Percentiles rank a stretch among this genome's conserved stretches.
These are phyloP conservation scores for Boletellus sp. DNA, from an alignment of 768 basidiomycete genomes.

Conservation along the genomic window DNA sequence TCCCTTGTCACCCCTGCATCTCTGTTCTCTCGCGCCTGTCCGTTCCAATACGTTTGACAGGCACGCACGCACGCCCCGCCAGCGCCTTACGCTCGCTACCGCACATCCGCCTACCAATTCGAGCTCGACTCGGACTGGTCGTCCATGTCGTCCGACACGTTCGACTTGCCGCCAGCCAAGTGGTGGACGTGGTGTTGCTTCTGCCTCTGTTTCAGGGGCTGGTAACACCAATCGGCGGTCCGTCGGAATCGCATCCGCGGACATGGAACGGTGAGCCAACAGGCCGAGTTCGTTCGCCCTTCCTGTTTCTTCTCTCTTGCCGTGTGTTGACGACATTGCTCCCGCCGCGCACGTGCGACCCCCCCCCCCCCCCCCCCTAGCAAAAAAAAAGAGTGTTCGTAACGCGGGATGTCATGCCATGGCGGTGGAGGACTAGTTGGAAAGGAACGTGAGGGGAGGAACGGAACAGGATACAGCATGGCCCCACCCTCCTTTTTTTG, in stretches of 20 bases:
- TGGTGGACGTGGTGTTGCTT: slow-evolving; percentile 20
- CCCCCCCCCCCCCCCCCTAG: no score
- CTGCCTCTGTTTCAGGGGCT: slow-evolving; percentile 23
- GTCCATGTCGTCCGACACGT: slow-evolving; percentile 23
- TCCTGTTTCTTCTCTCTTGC: not conserved
- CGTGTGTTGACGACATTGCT: not conserved
- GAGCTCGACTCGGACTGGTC: slow-evolving; percentile 24
- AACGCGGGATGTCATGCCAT: not conserved
- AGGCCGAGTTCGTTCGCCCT: no score
- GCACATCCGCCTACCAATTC: slow-evolving; percentile 16
- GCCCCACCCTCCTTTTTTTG: no score
- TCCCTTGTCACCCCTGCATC: not conserved
- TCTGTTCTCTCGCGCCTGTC: not conserved
- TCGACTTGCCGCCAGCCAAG: slow-evolving; percentile 17
- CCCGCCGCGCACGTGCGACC: not conserved
- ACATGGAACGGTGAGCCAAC: not conserved
- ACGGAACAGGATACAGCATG: no score
- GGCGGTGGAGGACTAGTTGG: not conserved
- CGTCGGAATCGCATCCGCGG: slow-evolving; percentile 12
- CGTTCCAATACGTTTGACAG: no score
- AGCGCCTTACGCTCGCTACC: not conserved
- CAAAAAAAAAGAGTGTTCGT: no score
- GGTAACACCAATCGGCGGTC: slow-evolving; percentile 13
- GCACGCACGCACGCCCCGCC: not conserved
- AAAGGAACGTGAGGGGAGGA: no score